A percentile compares a stretch with the other conserved stretches of the same genome.
Evolutionary conservation across 176 grass and related monocot species (phyloP).

Genomic region (Hordeum vulgare): DNA sequence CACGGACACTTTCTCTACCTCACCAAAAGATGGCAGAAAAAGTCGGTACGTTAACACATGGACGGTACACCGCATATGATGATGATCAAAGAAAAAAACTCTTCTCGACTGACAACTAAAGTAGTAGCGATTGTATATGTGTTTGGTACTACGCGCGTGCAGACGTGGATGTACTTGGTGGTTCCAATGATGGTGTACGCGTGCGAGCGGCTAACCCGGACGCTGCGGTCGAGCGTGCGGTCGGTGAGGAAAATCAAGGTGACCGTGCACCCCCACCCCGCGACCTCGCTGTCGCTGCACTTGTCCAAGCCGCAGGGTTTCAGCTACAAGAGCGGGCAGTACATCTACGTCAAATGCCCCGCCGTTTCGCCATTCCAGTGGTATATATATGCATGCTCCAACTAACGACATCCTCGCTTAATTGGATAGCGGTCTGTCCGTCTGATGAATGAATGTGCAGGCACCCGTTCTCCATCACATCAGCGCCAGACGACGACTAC

Average conservation of each 20-base stretch:
- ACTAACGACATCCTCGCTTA: too few relatives aligned
- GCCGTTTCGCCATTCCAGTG: slow-evolving; percentile 93
- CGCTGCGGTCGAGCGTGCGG: slow-evolving; percentile 58
- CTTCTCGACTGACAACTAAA: too few relatives aligned
- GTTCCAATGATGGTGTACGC: slow-evolving; percentile 56
- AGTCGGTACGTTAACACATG: slow-evolving; percentile 31
- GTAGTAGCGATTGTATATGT: background rate
- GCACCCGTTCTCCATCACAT: background rate
- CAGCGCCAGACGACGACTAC: background rate
- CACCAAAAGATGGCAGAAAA: slow-evolving; percentile 58
- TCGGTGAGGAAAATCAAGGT: slow-evolving; percentile 74
- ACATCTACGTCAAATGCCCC: slow-evolving; percentile 86
- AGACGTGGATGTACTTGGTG: slow-evolving; percentile 88
- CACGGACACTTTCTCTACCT: too few relatives aligned
- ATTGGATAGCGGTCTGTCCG: too few relatives aligned
- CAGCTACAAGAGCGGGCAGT: slow-evolving; percentile 64
- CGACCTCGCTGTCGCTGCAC: slow-evolving; percentile 54
- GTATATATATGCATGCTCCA: background rate
- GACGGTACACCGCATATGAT: too few relatives aligned
- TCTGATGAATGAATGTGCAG: background rate
- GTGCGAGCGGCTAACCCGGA: slow-evolving; percentile 46
- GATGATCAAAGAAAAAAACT: too few relatives aligned
- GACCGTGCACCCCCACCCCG: slow-evolving; percentile 42
- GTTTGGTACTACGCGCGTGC: background rate
- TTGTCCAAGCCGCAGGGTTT: slow-evolving; percentile 74